Evolutionary conservation across 306 rosid genomes (phyloP), one percentile per base, ranked within the genome.

Genomic region (Morella rubra): DNA sequence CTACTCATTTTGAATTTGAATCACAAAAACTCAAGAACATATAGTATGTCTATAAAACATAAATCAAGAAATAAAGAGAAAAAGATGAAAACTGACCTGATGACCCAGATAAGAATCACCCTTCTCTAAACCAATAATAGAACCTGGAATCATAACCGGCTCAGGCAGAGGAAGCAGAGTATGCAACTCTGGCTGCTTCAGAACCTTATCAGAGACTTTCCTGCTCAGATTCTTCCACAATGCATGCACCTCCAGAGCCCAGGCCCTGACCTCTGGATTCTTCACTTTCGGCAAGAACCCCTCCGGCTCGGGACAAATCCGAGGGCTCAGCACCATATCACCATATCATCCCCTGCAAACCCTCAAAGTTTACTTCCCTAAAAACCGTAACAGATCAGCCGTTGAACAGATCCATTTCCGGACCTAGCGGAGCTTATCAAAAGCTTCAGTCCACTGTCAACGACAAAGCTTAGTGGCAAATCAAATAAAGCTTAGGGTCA

Each of bases 51-150:
- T 13, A 20, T 5, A 46, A 46, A 44, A 77, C 47, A 8, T 45
- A 22, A 64, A 11, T 1, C 15, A n/a, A 76, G 7, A 24, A 11
- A 15, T 15, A 58, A 19, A n/a, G n/a, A n/a, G n/a, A 9, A 55
- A 5, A 32, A 32, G 37, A 32, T 32, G 22, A 44, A 37, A 78
- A 77, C 71, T 50, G 69, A 90, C 99, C 97, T 88, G 45, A 92
- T 90, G 0, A 89, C 89, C 99, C 99, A 95, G 69, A n/a, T 92
- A 95, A 14, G 99, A 90, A 85, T 95, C 97, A n/a, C 99, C 99
- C 86, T 87, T 95, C 99, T 16, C 89, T 87, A 71, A 95, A 95
- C 24, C 97, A 77, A n/a, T n/a, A n/a, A n/a, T n/a, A 0, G 97
- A 91, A 5, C 99, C 99, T 0, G 97, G 97, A 88, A 95, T 78